These are phyloP conservation scores for Solanum habrochaites DNA, from an alignment of 257 asterid species.

Conservation along the genomic window DNA sequence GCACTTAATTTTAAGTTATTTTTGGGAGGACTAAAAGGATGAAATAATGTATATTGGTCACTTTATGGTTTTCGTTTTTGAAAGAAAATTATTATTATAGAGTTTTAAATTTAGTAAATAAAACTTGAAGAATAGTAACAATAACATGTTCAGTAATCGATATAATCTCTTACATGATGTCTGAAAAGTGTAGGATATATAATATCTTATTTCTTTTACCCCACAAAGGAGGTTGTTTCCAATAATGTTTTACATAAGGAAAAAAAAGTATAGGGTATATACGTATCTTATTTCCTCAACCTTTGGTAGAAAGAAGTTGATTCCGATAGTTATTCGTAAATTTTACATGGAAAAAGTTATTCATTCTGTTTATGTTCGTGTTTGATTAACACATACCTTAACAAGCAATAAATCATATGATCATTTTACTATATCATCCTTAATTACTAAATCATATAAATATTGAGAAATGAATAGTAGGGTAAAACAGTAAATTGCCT, in stretches of 20 bases:
- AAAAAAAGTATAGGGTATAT: not conserved
- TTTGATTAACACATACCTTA: not conserved
- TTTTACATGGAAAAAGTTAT: not conserved
- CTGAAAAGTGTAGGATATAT: not conserved
- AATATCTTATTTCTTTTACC: not conserved
- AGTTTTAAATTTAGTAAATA: no score
- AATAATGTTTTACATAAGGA: not conserved
- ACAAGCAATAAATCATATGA: not conserved
- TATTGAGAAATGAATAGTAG: not conserved
- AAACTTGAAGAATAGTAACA: not conserved
- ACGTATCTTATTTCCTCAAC: not conserved
- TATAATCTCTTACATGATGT: not conserved
- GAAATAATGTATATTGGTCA: not conserved
- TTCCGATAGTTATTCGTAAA: not conserved
- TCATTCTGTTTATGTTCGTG: not conserved
- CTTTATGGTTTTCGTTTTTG: not conserved
- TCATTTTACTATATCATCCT: not conserved
- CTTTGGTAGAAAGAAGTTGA: not conserved
- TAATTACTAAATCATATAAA: not conserved
- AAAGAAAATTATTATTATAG: no score
- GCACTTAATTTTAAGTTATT: conserved; percentile 12
- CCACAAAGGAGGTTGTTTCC: not conserved
- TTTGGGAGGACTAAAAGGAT: not conserved
- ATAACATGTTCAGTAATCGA: not conserved
- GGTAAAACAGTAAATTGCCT: not conserved